Evolutionary conservation across 202 grass and related monocot species (phyloP).

Genomic region (Brachypodium distachyon): DNA sequence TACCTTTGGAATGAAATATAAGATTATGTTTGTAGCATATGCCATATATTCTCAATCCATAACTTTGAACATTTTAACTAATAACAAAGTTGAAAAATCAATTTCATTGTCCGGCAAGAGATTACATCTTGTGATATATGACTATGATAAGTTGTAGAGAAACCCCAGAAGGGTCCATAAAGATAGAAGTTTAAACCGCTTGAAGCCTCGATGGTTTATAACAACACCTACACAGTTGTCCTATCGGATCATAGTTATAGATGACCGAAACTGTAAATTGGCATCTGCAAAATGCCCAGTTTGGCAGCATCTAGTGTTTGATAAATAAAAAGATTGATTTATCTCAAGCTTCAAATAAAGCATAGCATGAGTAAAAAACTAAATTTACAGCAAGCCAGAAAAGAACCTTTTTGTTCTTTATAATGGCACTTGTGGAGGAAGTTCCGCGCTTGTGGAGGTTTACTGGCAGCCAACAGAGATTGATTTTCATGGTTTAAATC

Average conservation of each 20-base stretch:
- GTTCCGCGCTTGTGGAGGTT: constrained; percentile 20
- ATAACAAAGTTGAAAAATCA: background rate
- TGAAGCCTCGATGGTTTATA: background rate
- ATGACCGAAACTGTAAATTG: background rate
- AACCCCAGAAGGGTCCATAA: background rate
- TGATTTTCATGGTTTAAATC: constrained; percentile 38
- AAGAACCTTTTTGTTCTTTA: constrained; percentile 38
- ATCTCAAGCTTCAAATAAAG: background rate
- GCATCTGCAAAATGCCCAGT: background rate
- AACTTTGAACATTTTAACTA: background rate
- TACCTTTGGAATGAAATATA: background rate
- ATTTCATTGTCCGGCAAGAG: background rate
- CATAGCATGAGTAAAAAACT: background rate
- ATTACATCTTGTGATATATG: background rate
- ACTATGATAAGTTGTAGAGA: background rate
- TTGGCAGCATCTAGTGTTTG: background rate
- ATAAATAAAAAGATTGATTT: background rate
- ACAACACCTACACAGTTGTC: background rate
- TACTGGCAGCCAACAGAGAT: constrained; percentile 34
- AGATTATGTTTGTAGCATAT: background rate
- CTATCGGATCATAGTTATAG: background rate
- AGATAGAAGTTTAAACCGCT: background rate
- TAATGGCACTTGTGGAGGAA: constrained; percentile 13
- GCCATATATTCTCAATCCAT: background rate
- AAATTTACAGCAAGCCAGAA: constrained; percentile 1